Evolutionary conservation across 805 yeast genomes (phyloP), one percentile per base, ranked within the genome.

Genomic region (Candida yuanshanica): DNA sequence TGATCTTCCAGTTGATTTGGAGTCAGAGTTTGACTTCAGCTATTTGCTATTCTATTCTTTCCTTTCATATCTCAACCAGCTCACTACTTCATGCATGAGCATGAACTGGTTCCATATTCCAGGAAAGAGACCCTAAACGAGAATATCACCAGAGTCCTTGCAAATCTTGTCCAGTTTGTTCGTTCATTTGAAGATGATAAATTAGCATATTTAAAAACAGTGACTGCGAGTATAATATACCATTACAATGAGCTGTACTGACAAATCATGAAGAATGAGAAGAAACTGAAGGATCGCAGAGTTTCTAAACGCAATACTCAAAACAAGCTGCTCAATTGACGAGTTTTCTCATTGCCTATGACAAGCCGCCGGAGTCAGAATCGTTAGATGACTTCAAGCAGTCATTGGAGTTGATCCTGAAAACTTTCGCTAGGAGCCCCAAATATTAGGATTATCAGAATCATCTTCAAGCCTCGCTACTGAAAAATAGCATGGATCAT

Each of bases 1-100:
- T 11, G 36, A 44, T 12, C 39, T 51, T 1, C 49, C 52, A 13
- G 37, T 43, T 6, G 34, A 35, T 4, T 29, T 37, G 11, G 55
- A 51, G 17, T 38, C 52, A 1, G 52, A 47, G 17, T 40, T 51
- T 20, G 50, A 51, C 35, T 36, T 42, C 16, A 42, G 49, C 20
- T 35, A 42, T 18, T 21, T 42, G 10, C 10, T 38, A 12, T 45
- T 43, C 21, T 42, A 44, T 12, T 24, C 49, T 10, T 49, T 45
- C 21, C 18, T 51, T 13, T 32, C 48, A 11, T 50, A 41, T 25
- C 25, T 51, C 29, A 50, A 22, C 55, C 55, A 3, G 35, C 55
- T 4, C 39, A 43, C 7, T 48, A 37, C 27, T 50, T 48, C 34
- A 36, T 51, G 17, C 46, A 48, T 23, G 44, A 41, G 18, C 38